These are phyloP conservation scores for Irpex rosettiformis DNA, from an alignment of 1,284 basidiomycete species.

Conservation along the genomic window DNA sequence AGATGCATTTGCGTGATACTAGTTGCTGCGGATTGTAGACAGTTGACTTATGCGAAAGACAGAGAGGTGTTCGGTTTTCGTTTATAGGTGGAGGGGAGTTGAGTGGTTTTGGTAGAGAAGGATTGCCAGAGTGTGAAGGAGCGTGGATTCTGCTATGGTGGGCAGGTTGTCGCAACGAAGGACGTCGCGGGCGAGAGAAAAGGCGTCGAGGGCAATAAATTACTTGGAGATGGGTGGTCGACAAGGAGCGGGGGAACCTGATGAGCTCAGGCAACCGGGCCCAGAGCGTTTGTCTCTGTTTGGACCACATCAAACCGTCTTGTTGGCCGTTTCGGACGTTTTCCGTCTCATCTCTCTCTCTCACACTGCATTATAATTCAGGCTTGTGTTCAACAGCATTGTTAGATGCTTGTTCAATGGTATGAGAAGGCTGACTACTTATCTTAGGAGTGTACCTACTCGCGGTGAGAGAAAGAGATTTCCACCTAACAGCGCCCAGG, in stretches of 20 bases:
- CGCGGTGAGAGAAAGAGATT: too few species aligned
- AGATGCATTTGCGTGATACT: slow-evolving; percentile 4
- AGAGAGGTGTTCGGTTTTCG: neutral
- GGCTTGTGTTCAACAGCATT: neutral
- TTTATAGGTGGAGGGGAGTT: neutral
- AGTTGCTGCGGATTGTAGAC: slow-evolving; percentile 8
- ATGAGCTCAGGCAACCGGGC: slow-evolving; percentile 1
- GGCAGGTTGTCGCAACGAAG: slow-evolving; percentile 12
- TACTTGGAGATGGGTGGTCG: slow-evolving; percentile 11
- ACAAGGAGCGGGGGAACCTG: slow-evolving; percentile 5
- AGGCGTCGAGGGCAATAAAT: slow-evolving; percentile 9
- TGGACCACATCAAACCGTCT: slow-evolving; percentile 5
- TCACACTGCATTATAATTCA: slow-evolving; percentile 2
- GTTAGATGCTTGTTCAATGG: neutral
- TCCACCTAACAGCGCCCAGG: too few species aligned
- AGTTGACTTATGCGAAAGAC: neutral
- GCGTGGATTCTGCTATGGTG: slow-evolving; percentile 22
- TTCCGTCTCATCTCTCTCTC: neutral
- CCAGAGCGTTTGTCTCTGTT: slow-evolving; percentile 13
- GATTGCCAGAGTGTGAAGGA: slow-evolving; percentile 17
- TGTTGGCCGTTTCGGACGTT: neutral
- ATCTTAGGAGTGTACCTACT: too few species aligned
- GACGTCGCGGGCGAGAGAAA: neutral
- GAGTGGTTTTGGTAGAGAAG: slow-evolving; percentile 2
- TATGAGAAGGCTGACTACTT: neutral